Base-by-base conservation (phyloP, 768 basidiomycete species). In the Leucocoprinus leucothites region DNA sequence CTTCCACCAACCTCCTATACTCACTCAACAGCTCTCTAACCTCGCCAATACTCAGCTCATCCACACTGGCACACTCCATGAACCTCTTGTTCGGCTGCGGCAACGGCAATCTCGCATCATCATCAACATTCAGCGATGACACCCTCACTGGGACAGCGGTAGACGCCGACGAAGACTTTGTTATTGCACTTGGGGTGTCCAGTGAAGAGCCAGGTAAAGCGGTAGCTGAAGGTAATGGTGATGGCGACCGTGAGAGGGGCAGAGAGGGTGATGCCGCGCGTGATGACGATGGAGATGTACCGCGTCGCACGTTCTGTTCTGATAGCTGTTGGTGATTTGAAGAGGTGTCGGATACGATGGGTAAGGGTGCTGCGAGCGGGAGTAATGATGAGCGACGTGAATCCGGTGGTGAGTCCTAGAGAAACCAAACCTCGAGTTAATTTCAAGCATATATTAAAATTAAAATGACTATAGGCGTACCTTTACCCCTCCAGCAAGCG, bases 11-110 rank as follows among this genome's bases (percentile, higher is more conserved):
- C 42, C 87, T 74, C 59, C 82, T 81, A 68, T 97, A 98, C 60
- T 97, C 95, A 28, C 74, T 71, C 65, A 98, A 71, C 41, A 99
- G 74, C 60, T 87, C 83, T 0, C 77, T 82, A 1, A 98, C 84
- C 61, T 99, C 96, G 0, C 86, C 82, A 22, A 98, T 70, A 51
- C 78, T 80, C 51, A 98, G 68, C 58, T 98, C 96, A 51, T 86
- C 89, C 45, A 83, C 80, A 0, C 80, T 73, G 16, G 22, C 16
- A 59, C 86, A 86, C 47, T 88, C 82, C 53, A 92, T 57, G 66
- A 94, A 94, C 9, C 87, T 80, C 44, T 77, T 72, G 42, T 81
- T 84, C 0, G 88, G 91, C 9, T 84, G 85, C 0, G 80, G 73
- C 1, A 89, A 67, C 13, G 74, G 36, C 43, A 35, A 42, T 3